Base-by-base conservation (phyloP, 2,329 filamentous ascomycete species). In the Pestalotiopsis fici region DNA sequence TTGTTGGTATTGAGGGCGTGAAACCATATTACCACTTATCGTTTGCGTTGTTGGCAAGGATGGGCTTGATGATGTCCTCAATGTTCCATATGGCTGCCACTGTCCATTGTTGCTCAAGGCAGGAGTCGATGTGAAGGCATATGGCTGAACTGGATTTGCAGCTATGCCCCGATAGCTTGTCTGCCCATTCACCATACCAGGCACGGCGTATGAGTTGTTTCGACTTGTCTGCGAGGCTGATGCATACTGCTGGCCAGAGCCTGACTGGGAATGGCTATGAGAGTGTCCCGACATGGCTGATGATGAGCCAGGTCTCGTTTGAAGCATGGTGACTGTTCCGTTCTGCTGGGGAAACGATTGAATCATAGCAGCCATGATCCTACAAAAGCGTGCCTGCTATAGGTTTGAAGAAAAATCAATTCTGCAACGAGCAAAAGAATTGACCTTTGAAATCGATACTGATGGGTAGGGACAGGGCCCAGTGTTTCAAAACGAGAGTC, bases 301-400 rank as follows among this genome's bases (percentile, higher is more conserved):
- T 55, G 88, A 85, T 69, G 92, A 91, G 65, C 86, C 86, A 70
- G 91, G 88, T 78, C 91, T 88, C 74, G 90, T 87, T 79, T 94
- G 92, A 75, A 95, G 89, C 87, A 94, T 91, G 71, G 90, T 90
- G 75, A 90, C 86, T 73, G 91, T 90, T 80, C 86, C 86, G 76
- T 90, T 89, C 81, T 93, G 91, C 82, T 93, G 91, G 75, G 92
- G 88, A 78, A 92, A 93, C 69, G 91, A 89, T 83, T 95, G 93
- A 77, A 95, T 91, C 85, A 95, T 86, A 80, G 93, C 92, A 85
- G 93, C 93, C 93, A 96, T 95, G 79, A 78, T 91, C 85, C 61
- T 60, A 11, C 62, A 67, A 23, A n/a, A 59, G 64, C 6, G 12
- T 28, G 25, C 7, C 31, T 65, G 3, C 47, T 15, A 4, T 5